These are phyloP conservation scores for Verticillium longisporum DNA, from an alignment of 2,329 filamentous ascomycete genomes.

Conservation along the genomic window DNA sequence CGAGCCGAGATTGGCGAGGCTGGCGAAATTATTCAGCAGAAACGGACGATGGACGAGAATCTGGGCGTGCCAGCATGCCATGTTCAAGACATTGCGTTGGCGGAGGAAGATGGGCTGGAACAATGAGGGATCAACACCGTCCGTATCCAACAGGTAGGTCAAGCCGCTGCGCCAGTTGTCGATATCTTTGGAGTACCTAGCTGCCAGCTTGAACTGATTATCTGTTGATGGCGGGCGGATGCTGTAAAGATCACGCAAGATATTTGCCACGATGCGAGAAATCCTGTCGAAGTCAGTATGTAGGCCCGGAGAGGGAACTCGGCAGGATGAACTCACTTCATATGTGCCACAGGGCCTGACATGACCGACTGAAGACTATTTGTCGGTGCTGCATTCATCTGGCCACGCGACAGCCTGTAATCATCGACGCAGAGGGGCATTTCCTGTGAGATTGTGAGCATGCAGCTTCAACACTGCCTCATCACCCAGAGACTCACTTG, in stretches of 20 bases:
- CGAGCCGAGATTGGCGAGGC: not conserved
- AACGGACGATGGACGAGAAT: conserved; percentile 30
- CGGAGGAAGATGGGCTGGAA: conserved; percentile 29
- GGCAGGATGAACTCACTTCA: conserved; percentile 18
- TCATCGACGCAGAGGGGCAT: conserved; percentile 49
- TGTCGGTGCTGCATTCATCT: conserved; percentile 13
- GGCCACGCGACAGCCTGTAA: conserved; percentile 17
- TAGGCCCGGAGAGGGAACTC: not conserved
- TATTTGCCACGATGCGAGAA: conserved; percentile 24
- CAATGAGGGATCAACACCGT: conserved; percentile 22
- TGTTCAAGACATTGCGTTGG: conserved; percentile 31
- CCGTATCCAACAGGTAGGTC: conserved; percentile 28
- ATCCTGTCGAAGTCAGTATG: conserved; percentile 12
- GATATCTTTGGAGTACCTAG: conserved; percentile 20
- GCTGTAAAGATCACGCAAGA: conserved; percentile 25
- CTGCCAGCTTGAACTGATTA: conserved; percentile 16
- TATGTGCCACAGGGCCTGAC: conserved; percentile 24
- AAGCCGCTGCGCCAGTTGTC: conserved; percentile 24
- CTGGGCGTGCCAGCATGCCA: conserved; percentile 33
- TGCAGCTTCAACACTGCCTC: not conserved
- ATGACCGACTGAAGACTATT: conserved; percentile 16
- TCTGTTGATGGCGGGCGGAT: conserved; percentile 22
- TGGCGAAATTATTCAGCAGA: conserved; percentile 24
- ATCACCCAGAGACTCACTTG: conserved; percentile 22
- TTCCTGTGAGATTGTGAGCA: conserved; percentile 18